Evolutionary conservation across 163 green algal genomes (phyloP), one percentile per base, ranked within the genome.

Genomic region (Chlamydomonas reinhardtii): DNA sequence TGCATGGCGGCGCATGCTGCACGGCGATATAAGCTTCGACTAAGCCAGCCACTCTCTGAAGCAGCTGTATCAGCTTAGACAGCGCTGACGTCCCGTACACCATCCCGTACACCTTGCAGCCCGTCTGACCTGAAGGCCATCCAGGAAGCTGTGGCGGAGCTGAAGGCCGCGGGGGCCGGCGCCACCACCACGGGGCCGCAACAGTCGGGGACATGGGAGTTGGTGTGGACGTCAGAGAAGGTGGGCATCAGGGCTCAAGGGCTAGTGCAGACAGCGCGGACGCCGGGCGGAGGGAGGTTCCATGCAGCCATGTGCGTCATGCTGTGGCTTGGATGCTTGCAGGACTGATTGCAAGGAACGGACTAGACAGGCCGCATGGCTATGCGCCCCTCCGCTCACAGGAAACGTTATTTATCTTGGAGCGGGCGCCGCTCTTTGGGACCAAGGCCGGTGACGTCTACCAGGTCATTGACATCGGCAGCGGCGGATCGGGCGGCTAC

Each of bases 381-480:
- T n/a, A n/a, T n/a, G n/a, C n/a, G n/a, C n/a, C 39, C 8, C 8
- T 17, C 9, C 19, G 48, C 48, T 17, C 6, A 19, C 89, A 97
- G 93, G 96, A 98, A 78, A 97, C 94, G 0, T 89, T 97, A 3
- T 98, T 96, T 66, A 98, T 98, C 31, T 24, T 98, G 0, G 84
- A 96, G 62, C 96, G 96, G 29, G 92, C 94, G 17, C 70, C 73
- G 0, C 71, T 94, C 17, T 97, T 97, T 83, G 90, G 93, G 25
- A 98, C 94, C 0, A 39, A 89, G 66, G 94, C 95, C 27, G 96
- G 94, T 0, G 92, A 95, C 16, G 94, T 98, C 0, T 98, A 92
- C 88, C 96, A 98, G 48, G 48, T 56, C 1, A 56, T 56, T 19
- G 74, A 27, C 66, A 17, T 31, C 31, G 15, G 31, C 31, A 31